Evolutionary conservation across 768 basidiomycete species (phyloP), one percentile per base, ranked within the genome.

Genomic region (Asterophora lycoperdoides): DNA sequence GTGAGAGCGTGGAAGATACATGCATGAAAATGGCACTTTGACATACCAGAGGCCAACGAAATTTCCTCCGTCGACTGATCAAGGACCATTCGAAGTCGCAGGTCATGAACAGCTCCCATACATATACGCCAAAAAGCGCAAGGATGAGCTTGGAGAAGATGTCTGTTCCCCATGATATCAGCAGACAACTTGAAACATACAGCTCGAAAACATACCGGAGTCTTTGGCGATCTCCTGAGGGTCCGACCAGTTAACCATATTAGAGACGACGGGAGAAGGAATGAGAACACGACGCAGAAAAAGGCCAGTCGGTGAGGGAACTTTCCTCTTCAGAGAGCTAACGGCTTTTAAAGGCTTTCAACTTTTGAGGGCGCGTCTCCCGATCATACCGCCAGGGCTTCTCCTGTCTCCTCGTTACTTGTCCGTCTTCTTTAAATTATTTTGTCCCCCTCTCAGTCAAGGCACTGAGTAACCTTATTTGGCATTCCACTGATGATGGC

Each of bases 11-110:
- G 10, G 23, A 28, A 26, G 26, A 23, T 39, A 37, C 30, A 46
- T 23, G 18, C 37, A 36, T 19, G 39, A 41, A 43, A 26, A 5
- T 43, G 29, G n/a, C 26, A 39, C 15, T 19, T 29, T 33, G 17
- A 74, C 81, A 51, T 61, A 86, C 85, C 64, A 87, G 66, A 53
- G 86, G 84, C 83, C 83, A 86, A 26, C 78, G 75, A 54, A 85
- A 79, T 57, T 68, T 75, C 38, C 84, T 77, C 46, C 74, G 71
- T n/a, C 76, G 60, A 23, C 71, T 75, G 35, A 86, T 48, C 28
- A 88, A 61, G 20, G 84, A 83, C 76, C 77, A 78, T 56, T 89
- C 86, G 53, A 89, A 88, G 52, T 74, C 73, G 48, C 65, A 77
- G 13, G 86, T 85, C 56, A 72, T 66, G 53, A 80, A 72, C 35